These are phyloP conservation scores for Starmerella bombi DNA, from an alignment of 805 yeast species.

Conservation along the genomic window DNA sequence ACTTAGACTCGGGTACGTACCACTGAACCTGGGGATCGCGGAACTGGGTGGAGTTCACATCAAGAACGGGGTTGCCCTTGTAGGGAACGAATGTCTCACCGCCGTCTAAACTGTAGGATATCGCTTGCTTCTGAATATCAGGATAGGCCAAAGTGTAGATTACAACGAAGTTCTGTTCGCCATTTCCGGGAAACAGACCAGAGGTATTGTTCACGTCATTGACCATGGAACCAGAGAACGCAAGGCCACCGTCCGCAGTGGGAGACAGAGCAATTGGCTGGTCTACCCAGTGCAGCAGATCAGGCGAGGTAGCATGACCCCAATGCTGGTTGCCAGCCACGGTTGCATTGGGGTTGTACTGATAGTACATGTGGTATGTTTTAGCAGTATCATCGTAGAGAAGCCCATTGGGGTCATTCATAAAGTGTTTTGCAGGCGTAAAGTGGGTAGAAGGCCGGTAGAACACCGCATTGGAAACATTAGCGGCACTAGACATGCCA, in stretches of 20 bases:
- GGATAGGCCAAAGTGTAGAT: slow-evolving; percentile 27
- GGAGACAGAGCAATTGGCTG: slow-evolving; percentile 27
- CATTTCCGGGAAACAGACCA: slow-evolving; percentile 23
- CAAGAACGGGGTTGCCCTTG: slow-evolving; percentile 27
- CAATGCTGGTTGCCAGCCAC: slow-evolving; percentile 30
- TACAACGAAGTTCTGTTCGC: slow-evolving; percentile 29
- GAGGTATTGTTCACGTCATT: slow-evolving; percentile 31
- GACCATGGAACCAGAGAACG: slow-evolving; percentile 31
- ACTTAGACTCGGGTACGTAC: slow-evolving; percentile 8
- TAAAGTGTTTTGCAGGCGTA: slow-evolving; percentile 30
- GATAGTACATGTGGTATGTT: slow-evolving; percentile 31
- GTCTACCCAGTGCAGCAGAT: slow-evolving; percentile 29
- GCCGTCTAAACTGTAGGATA: slow-evolving; percentile 30
- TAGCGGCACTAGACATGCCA: neutral
- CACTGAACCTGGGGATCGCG: slow-evolving; percentile 20
- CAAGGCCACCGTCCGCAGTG: slow-evolving; percentile 23
- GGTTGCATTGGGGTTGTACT: slow-evolving; percentile 29
- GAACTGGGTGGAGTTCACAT: slow-evolving; percentile 18
- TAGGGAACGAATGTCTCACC: slow-evolving; percentile 28
- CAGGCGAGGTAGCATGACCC: slow-evolving; percentile 34
- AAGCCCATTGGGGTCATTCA: slow-evolving; percentile 37
- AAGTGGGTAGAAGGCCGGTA: slow-evolving; percentile 24
- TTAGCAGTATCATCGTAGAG: slow-evolving; percentile 25
- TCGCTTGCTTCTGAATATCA: slow-evolving; percentile 26
- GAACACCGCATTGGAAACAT: slow-evolving; percentile 1